Percentiles rank a stretch among this genome's conserved stretches.
phyloP scores from a whole-genome alignment of 1,139 yeast species.

The Debaryomyces psychrophilus region DNA sequence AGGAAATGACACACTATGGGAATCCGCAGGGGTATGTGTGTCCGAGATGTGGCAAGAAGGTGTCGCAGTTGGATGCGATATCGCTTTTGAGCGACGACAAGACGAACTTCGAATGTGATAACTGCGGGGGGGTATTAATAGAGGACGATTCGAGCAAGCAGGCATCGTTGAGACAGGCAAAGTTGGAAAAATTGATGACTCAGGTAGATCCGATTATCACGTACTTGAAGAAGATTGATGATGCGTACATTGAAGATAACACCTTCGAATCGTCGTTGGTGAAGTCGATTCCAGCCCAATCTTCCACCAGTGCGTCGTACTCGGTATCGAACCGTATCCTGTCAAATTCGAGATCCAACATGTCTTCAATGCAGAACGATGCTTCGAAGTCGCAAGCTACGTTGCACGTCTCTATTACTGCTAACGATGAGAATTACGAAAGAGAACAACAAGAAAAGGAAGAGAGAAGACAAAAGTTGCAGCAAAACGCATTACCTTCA shows the following conservation, averaged over 20 bases:
- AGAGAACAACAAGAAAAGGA: slow-evolving; percentile 69
- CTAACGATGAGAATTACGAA: slow-evolving; percentile 80
- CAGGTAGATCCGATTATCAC: slow-evolving; percentile 89
- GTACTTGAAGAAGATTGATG: slow-evolving; percentile 83
- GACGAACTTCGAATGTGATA: slow-evolving; percentile 80
- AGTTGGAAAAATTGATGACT: slow-evolving; percentile 80
- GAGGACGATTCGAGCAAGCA: slow-evolving; percentile 91
- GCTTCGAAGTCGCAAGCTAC: slow-evolving; percentile 65
- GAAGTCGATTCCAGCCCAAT: slow-evolving; percentile 81
- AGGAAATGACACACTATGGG: slow-evolving; percentile 77
- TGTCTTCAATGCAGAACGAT: slow-evolving; percentile 39
- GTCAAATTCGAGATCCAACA: slow-evolving; percentile 32
- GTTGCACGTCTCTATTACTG: slow-evolving; percentile 87
- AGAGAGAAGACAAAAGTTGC: slow-evolving; percentile 70
- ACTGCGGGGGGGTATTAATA: slow-evolving; percentile 73
- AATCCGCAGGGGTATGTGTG: slow-evolving; percentile 95
- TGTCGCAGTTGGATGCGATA: slow-evolving; percentile 85
- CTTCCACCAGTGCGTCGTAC: slow-evolving; percentile 66
- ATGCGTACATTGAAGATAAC: slow-evolving; percentile 81
- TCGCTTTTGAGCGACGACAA: slow-evolving; percentile 78
- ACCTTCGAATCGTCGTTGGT: slow-evolving; percentile 80
- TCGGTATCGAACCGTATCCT: slow-evolving; percentile 45
- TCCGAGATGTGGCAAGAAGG: slow-evolving; percentile 80
- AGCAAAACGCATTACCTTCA: slow-evolving; percentile 92
- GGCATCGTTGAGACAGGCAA: slow-evolving; percentile 79